A percentile compares a stretch with the other conserved stretches of the same genome.
Evolutionary conservation across 1,139 yeast species (phyloP).

Genomic region (Lodderomyces parapsilosis): DNA sequence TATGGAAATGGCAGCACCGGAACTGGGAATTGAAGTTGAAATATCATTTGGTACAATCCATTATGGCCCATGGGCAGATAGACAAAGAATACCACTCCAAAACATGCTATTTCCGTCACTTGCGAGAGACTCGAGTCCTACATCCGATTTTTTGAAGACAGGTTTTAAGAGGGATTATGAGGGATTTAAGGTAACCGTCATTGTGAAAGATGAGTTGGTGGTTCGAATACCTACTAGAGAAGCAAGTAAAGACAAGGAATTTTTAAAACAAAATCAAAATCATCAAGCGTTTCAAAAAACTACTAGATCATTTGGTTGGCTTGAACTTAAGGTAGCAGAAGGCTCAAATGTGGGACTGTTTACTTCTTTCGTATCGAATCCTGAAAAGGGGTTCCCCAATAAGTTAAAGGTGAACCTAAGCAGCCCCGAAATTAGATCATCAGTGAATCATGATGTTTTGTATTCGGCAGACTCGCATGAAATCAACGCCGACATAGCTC

Average conservation of each 20-base stretch:
- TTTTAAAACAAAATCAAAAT: conserved; percentile 17
- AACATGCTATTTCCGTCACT: conserved; percentile 65
- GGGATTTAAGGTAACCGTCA: conserved; percentile 53
- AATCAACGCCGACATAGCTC: conserved; percentile 56
- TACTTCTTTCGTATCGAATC: conserved; percentile 51
- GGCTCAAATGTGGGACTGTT: conserved; percentile 50
- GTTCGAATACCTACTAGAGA: conserved; percentile 83
- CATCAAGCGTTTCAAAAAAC: conserved; percentile 6
- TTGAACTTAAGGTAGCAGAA: conserved; percentile 64
- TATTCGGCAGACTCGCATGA: conserved; percentile 62
- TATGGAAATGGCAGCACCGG: conserved; percentile 40
- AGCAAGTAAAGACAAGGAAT: conserved; percentile 64
- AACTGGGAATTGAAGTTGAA: conserved; percentile 61
- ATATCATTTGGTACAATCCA: conserved; percentile 65
- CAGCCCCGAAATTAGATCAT: conserved; percentile 68
- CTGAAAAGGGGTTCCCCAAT: conserved; percentile 58
- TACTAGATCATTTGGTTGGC: conserved; percentile 82
- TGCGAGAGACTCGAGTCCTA: conserved; percentile 57
- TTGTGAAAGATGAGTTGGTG: conserved; percentile 63
- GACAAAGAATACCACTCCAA: conserved; percentile 71
- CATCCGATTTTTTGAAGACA: conserved; percentile 23
- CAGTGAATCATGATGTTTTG: conserved; percentile 85
- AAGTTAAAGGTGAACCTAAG: conserved; percentile 46
- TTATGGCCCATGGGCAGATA: conserved; percentile 96
- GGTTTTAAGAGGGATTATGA: conserved; percentile 57